Conservation (phyloP, 371 early-diverging fungal genomes). For the Umbelopsis sp. region DNA sequence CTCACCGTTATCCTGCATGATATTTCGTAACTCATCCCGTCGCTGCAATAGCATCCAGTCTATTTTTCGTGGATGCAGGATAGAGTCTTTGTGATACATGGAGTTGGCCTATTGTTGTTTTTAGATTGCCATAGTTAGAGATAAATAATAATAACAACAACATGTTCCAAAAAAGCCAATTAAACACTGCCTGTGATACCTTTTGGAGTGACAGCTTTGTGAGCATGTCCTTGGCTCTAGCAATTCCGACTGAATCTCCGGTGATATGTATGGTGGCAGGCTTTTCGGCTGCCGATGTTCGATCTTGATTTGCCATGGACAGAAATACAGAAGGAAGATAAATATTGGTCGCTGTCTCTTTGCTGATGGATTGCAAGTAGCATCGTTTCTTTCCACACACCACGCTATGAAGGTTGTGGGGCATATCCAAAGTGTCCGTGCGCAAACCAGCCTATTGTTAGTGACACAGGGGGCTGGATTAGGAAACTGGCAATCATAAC, state of each 20-base stretch:
- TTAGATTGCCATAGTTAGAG: constrained; percentile 19
- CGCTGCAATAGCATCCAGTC: constrained; percentile 77
- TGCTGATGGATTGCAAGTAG: constrained; percentile 70
- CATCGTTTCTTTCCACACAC: constrained; percentile 78
- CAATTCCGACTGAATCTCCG: constrained; percentile 40
- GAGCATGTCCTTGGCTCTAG: constrained; percentile 29
- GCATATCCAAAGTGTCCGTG: constrained; percentile 32
- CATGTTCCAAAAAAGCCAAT: constrained; percentile 6
- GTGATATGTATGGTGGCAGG: constrained; percentile 39
- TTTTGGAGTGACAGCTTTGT: constrained; percentile 21
- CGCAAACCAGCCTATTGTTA: constrained; percentile 25
- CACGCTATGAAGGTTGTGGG: constrained; percentile 58
- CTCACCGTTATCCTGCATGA: constrained; percentile 78
- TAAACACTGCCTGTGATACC: constrained; percentile 13
- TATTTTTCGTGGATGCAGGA: constrained; percentile 62
- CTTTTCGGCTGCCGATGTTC: constrained; percentile 11
- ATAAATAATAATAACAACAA: constrained; percentile 13
- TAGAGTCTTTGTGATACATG: constrained; percentile 49
- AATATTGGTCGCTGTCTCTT: constrained; percentile 75
- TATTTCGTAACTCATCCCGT: constrained; percentile 63
- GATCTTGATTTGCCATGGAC: constrained; percentile 33
- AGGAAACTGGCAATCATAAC: constrained; percentile 21
- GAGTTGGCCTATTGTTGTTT: constrained; percentile 40
- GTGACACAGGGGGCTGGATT: not conserved
- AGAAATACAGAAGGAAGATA: constrained; percentile 74